Conservation (phyloP, 192 early-diverging fungal genomes). For the Backusella macrospora region DNA sequence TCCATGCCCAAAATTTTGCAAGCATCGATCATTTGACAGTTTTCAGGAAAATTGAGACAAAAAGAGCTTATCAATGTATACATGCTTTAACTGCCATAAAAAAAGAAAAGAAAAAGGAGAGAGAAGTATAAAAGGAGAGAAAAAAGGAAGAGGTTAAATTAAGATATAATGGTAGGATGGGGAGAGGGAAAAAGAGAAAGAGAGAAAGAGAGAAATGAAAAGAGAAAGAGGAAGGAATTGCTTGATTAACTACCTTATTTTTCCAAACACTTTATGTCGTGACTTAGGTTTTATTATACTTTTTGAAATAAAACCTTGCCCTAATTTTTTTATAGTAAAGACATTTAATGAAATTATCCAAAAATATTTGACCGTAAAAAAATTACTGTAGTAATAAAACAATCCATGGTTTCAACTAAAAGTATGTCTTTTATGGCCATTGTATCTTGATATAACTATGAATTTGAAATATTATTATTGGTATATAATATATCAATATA, state of each 20-base stretch:
- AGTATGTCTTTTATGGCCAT: too few species aligned
- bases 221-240: background rate
- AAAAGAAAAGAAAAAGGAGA: background rate
- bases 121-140: background rate
- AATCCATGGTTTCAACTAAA: background rate
- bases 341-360: background rate
- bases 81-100: slow-evolving; percentile 16
- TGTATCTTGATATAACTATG: too few species aligned
- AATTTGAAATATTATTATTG: too few species aligned
- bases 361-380: background rate
- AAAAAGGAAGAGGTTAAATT: slow-evolving; percentile 18
- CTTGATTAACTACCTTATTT: background rate
- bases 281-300: slow-evolving; percentile 10
- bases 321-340: background rate
- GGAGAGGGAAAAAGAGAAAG: background rate
- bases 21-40: slow-evolving; percentile 16
- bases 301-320: slow-evolving; percentile 1
- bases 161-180: background rate
- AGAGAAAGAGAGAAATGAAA: background rate
- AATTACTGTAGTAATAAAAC: background rate
- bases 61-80: slow-evolving; percentile 20
- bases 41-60: slow-evolving; percentile 23
- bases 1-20: background rate
- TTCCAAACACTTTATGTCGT: background rate
- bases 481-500: too few species aligned